Base-by-base conservation (phyloP, 192 early-diverging fungal species). In the Coemansia erecta region DNA sequence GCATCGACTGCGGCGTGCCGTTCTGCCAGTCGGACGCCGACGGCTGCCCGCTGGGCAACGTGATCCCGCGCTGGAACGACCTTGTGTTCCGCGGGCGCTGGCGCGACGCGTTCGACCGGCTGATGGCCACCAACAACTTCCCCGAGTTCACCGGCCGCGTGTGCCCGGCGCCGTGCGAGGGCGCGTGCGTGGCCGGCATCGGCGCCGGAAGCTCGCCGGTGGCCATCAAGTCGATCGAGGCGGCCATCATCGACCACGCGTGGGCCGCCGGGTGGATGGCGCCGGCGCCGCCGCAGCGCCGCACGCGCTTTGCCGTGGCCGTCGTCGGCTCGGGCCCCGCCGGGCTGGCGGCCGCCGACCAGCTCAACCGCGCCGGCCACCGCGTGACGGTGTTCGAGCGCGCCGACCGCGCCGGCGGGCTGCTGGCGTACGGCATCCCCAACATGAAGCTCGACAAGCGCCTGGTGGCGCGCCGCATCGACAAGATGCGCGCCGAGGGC, bases 401-500 rank as follows among this genome's bases (percentile, higher is more conserved):
- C 61, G 94, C 97, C 61, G 97, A 99, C 60, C 89, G 93, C 41
- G 85, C 92, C 58, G 97, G 97, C 67, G 97, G 97, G 47, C 76
- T 99, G 50, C 84, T 99, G 59, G 93, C 94, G 84, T 99, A 99
- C 77, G 97, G 97, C 62, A 99, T 99, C 56, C 97, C 97, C 46
- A 99, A 99, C 84, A 99, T 99, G 97, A 99, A 99, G 85, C 88
- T 99, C 33, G 97, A 99, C 83, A 99, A 99, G 85, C 83, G 84
- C 44, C 73, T 96, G 64, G 94, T 97, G 28, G 92, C 94, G 72
- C 85, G 97, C 44, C 91, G 97, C 50, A 84, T 97, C 56, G 93
- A 97, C 61, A 84, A 97, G 72, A 83, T 99, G 80, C 90, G 86
- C 5, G 88, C 86, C n/a, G 97, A 99, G 82, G 97, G 95, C 49